Evolutionary conservation across 306 rosid species (phyloP).

Genomic region (Potentilla sterilis): DNA sequence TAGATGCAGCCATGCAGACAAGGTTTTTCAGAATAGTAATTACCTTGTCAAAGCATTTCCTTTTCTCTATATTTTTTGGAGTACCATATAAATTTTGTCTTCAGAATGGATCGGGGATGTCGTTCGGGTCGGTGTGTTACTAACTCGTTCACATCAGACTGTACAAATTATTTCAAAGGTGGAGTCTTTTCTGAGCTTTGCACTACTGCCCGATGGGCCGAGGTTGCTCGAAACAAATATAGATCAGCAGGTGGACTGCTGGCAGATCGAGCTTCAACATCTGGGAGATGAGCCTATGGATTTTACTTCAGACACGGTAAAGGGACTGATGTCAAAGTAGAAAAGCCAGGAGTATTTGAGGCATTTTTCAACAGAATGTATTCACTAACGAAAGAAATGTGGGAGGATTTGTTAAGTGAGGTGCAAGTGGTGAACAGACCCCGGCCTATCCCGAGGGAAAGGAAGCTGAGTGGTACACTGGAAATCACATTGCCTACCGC

Average conservation of each 20-base stretch:
- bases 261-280: not conserved
- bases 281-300: too few relatives aligned
- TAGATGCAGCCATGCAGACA: too few relatives aligned
- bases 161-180: not conserved
- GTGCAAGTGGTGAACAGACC: not conserved
- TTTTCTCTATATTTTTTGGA: too few relatives aligned
- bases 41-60: too few relatives aligned
- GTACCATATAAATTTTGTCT: too few relatives aligned
- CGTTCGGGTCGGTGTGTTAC: too few relatives aligned
- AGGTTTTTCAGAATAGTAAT: too few relatives aligned
- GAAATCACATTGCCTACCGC: constrained; percentile 74
- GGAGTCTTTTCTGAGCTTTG: not conserved
- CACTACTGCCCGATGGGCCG: not conserved
- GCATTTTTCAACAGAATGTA: not conserved
- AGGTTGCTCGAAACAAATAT: not conserved
- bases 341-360: not conserved
- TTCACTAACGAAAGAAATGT: not conserved
- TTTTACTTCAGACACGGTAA: not conserved
- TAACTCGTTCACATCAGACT: too few relatives aligned
- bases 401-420: not conserved
- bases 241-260: not conserved
- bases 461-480: constrained; percentile 75
- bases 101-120: too few relatives aligned
- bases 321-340: not conserved
- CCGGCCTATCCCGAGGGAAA: not conserved